These are phyloP conservation scores for Nakazawaea anatomiae DNA, from an alignment of 805 yeast genomes.

Conservation along the genomic window DNA sequence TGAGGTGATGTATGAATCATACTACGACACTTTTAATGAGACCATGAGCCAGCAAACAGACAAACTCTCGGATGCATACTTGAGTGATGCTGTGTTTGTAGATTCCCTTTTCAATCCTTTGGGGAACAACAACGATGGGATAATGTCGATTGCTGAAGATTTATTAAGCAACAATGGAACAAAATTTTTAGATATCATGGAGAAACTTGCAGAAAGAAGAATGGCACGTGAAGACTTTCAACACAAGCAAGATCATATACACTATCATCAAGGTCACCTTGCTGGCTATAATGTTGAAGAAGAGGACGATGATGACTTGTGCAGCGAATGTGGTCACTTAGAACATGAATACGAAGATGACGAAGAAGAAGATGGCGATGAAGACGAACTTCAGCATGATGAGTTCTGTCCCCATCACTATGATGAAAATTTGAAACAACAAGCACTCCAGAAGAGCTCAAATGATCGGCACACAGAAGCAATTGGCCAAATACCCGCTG, in stretches of 20 bases:
- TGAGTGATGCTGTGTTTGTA: neutral
- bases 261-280: conserved; percentile 20
- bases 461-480: conserved; percentile 11
- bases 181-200: conserved; percentile 74
- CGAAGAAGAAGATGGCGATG: conserved; percentile 21
- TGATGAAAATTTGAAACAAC: neutral
- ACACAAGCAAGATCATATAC: conserved; percentile 19
- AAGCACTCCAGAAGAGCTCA: neutral
- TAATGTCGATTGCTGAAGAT: conserved; percentile 71
- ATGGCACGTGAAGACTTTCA: conserved; percentile 23
- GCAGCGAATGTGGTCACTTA: conserved; percentile 24
- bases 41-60: neutral
- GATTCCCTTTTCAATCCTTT: conserved; percentile 9
- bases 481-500: conserved; percentile 1
- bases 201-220: conserved; percentile 56
- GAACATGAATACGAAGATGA: conserved; percentile 23
- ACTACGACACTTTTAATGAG: conserved; percentile 36
- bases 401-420: neutral
- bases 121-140: conserved; percentile 30
- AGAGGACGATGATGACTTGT: conserved; percentile 20
- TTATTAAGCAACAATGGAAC: conserved; percentile 72
- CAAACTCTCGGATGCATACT: neutral
- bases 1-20: conserved; percentile 64
- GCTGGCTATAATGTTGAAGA: conserved; percentile 19
- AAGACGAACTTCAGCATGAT: conserved; percentile 15